A percentile compares a stretch with the other conserved stretches of the same genome.
phyloP scores from a whole-genome alignment of 805 yeast genomes.

The Hanseniaspora osmophila region DNA sequence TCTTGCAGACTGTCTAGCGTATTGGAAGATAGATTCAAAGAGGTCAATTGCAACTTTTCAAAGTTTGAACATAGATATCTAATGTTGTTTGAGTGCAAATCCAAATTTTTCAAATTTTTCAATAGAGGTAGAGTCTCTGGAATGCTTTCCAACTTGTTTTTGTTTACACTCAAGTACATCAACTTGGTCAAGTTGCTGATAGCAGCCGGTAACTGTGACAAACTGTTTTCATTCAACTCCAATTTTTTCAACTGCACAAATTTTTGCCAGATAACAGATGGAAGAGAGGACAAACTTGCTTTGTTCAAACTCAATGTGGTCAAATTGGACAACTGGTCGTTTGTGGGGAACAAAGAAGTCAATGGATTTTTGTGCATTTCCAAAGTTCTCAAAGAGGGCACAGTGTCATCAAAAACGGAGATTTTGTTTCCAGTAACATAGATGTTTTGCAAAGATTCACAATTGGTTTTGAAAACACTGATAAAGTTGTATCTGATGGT shows the following conservation, averaged over 20 bases:
- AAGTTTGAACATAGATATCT: constrained; percentile 52
- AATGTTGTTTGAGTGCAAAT: constrained; percentile 74
- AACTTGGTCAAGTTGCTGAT: constrained; percentile 46
- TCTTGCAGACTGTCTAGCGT: constrained; percentile 30
- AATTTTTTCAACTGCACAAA: constrained; percentile 59
- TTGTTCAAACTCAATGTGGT: constrained; percentile 64
- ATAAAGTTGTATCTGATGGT: constrained; percentile 64
- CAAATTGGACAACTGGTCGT: constrained; percentile 35
- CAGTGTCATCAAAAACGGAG: constrained; percentile 49
- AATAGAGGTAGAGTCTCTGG: constrained; percentile 56
- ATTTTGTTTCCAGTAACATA: constrained; percentile 65
- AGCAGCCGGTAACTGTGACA: constrained; percentile 60
- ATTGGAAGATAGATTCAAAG: constrained; percentile 63
- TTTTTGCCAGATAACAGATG: constrained; percentile 44
- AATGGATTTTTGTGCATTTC: constrained; percentile 76
- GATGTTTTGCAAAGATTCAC: constrained; percentile 54
- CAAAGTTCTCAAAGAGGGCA: constrained; percentile 50
- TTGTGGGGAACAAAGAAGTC: constrained; percentile 41
- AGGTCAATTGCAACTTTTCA: constrained; percentile 48
- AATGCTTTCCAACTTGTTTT: constrained; percentile 58
- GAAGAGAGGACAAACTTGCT: constrained; percentile 68
- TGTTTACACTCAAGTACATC: constrained; percentile 52
- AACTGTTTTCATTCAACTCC: constrained; percentile 66
- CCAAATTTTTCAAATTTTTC: constrained; percentile 47
- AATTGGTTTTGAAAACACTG: constrained; percentile 25